A percentile compares a stretch with the other conserved stretches of the same genome.
Conservation (phyloP, 495 filamentous ascomycete species). For the Polyplosphaeria fusca region DNA sequence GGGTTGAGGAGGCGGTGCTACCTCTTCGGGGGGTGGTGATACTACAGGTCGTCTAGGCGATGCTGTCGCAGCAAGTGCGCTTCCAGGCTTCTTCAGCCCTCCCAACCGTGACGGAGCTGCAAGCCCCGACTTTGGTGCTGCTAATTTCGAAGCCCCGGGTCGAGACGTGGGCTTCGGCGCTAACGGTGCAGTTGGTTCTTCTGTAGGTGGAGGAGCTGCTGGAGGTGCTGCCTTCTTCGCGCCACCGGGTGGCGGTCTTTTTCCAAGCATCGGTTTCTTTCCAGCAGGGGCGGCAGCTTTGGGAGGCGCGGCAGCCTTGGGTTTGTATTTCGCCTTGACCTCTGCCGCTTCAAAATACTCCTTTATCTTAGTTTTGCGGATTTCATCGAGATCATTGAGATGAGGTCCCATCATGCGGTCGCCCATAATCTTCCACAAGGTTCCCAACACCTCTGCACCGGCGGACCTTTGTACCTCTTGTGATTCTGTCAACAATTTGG, state of each 20-base stretch:
- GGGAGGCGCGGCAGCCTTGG: constrained; percentile 74
- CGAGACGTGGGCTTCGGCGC: constrained; percentile 59
- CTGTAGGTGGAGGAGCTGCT: constrained; percentile 51
- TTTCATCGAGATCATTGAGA: constrained; percentile 93
- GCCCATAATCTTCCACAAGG: constrained; percentile 97
- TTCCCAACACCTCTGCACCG: constrained; percentile 88
- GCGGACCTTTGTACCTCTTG: constrained; percentile 79
- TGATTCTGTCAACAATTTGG: constrained; percentile 85
- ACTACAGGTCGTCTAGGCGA: constrained; percentile 53
- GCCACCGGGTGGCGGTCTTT: constrained; percentile 31
- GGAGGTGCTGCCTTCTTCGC: constrained; percentile 54
- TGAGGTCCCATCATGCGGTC: constrained; percentile 95
- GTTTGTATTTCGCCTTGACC: constrained; percentile 95
- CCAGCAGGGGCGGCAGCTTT: constrained; percentile 48
- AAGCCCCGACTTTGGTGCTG: constrained; percentile 65
- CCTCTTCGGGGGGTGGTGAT: constrained; percentile 56
- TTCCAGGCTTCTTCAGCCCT: constrained; percentile 50
- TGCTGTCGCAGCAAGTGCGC: constrained; percentile 33
- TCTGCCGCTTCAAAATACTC: constrained; percentile 89
- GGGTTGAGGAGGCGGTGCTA: constrained; percentile 56
- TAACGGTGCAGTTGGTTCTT: constrained; percentile 49
- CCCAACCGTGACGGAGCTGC: constrained; percentile 50
- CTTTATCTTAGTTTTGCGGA: constrained; percentile 92
- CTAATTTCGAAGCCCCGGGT: constrained; percentile 60
- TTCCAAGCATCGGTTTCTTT: constrained; percentile 37